Evolutionary conservation across 2,329 filamentous ascomycete species (phyloP).

Genomic region (Magnaporthiopsis poae): DNA sequence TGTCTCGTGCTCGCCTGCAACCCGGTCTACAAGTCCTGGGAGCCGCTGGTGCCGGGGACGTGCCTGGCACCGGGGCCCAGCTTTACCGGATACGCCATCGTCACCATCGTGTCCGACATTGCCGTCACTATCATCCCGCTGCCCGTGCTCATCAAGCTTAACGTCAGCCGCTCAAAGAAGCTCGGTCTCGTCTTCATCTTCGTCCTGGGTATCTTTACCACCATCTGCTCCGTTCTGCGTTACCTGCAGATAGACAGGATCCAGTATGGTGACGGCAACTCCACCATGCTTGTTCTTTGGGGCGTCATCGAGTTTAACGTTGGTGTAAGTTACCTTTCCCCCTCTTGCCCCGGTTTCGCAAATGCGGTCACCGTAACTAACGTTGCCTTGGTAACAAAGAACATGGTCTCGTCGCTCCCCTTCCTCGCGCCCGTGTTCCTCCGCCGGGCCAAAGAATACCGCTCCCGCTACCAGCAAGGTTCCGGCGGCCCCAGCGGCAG

Average conservation of each 20-base stretch:
- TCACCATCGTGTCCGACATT: conserved; percentile 42
- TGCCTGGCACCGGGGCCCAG: conserved; percentile 38
- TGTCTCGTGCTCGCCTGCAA: conserved; percentile 40
- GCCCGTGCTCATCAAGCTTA: conserved; percentile 37
- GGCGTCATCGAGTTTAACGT: conserved; percentile 49
- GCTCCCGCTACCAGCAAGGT: conserved; percentile 20
- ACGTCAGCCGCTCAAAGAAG: conserved; percentile 39
- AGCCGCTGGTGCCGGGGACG: conserved; percentile 26
- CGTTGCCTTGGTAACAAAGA: conserved; percentile 16
- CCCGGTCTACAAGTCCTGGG: conserved; percentile 39
- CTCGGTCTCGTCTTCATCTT: conserved; percentile 42
- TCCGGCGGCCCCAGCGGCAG: conserved; percentile 18
- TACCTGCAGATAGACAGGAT: conserved; percentile 42
- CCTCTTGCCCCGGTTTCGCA: neutral
- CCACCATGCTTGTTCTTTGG: conserved; percentile 47
- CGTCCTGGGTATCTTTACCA: conserved; percentile 43
- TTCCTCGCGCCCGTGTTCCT: conserved; percentile 35
- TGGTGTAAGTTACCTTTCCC: conserved; percentile 31
- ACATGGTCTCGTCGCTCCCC: conserved; percentile 36
- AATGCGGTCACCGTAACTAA: neutral
- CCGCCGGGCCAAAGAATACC: conserved; percentile 32
- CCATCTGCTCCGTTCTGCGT: conserved; percentile 42
- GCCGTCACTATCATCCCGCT: conserved; percentile 40
- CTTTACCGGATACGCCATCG: conserved; percentile 41
- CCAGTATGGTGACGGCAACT: conserved; percentile 40